Evolutionary conservation across 768 basidiomycete species (phyloP).

Genomic region (Tricholomella constricta): DNA sequence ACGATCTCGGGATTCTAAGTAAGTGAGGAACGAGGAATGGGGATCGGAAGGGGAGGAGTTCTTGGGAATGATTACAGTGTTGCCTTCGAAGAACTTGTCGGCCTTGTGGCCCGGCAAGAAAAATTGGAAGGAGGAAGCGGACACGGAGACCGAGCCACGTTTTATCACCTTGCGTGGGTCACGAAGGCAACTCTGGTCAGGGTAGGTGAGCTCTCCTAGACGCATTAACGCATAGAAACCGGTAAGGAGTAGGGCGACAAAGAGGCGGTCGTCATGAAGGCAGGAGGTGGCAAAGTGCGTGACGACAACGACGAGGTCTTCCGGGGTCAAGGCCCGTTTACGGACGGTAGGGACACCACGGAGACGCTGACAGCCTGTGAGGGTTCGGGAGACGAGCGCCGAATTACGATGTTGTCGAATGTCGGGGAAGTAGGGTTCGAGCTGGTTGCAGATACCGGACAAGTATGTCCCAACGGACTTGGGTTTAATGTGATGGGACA

Average conservation of each 20-base stretch:
- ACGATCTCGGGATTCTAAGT: conserved; percentile 25
- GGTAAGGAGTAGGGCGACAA: conserved; percentile 25
- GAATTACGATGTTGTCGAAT: no score
- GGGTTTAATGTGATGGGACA: no score
- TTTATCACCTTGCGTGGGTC: conserved; percentile 22
- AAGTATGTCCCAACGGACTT: no score
- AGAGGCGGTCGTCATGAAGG: conserved; percentile 27
- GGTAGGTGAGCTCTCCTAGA: conserved; percentile 33
- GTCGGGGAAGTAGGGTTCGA: no score
- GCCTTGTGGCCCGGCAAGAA: conserved; percentile 37
- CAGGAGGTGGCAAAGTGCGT: neutral
- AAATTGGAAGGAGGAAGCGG: conserved; percentile 23
- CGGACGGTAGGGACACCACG: no score
- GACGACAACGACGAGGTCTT: neutral
- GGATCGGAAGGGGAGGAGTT: conserved; percentile 14
- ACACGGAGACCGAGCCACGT: conserved; percentile 5
- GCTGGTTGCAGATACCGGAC: no score
- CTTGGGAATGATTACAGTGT: conserved; percentile 18
- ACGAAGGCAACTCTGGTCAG: conserved; percentile 19
- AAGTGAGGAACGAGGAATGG: conserved; percentile 14
- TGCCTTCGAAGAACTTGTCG: conserved; percentile 31
- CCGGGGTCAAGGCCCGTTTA: conserved; percentile 4
- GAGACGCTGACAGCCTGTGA: no score
- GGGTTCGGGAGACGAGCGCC: no score
- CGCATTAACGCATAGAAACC: conserved; percentile 34